A percentile compares a stretch with the other conserved stretches of the same genome.
phyloP scores from a whole-genome alignment of 2,329 filamentous ascomycete species.

The Colletotrichum sp. region DNA sequence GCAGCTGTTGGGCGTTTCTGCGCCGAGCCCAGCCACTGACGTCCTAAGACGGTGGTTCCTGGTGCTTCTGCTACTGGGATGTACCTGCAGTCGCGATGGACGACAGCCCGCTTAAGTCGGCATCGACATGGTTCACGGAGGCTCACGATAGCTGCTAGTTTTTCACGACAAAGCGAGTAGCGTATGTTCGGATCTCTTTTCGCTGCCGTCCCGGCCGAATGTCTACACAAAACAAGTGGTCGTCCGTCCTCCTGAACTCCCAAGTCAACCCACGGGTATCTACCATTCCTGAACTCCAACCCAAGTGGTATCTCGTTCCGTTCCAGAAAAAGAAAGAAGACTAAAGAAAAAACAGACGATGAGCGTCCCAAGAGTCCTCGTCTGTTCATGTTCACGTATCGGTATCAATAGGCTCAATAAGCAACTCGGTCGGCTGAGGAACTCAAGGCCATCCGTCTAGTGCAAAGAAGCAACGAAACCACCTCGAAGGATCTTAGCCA shows the following conservation, averaged over 20 bases:
- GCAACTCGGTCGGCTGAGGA: not conserved
- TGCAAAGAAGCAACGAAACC: not conserved
- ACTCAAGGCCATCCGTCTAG: not conserved
- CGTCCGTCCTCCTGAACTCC: not conserved
- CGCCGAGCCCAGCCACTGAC: constrained; percentile 4
- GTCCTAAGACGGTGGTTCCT: not conserved
- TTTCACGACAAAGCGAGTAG: not conserved
- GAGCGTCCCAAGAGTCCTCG: not conserved
- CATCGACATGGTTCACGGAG: not conserved
- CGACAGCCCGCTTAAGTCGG: not conserved
- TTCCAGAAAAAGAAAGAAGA: not conserved
- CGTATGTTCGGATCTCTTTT: not conserved
- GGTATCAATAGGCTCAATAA: not conserved
- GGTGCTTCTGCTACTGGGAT: not conserved
- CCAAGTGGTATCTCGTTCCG: not conserved
- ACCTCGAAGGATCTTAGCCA: not conserved
- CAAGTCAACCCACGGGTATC: not conserved
- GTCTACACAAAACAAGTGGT: not conserved
- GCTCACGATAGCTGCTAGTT: not conserved
- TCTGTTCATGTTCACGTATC: not conserved
- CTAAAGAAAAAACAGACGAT: not conserved
- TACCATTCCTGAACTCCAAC: not conserved
- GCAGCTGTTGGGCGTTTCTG: not conserved
- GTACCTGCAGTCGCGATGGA: not conserved
- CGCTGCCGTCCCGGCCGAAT: not conserved